Evolutionary conservation across 805 yeast genomes (phyloP), one percentile per base, ranked within the genome.

Genomic region (Yamadazyma philogaea): DNA sequence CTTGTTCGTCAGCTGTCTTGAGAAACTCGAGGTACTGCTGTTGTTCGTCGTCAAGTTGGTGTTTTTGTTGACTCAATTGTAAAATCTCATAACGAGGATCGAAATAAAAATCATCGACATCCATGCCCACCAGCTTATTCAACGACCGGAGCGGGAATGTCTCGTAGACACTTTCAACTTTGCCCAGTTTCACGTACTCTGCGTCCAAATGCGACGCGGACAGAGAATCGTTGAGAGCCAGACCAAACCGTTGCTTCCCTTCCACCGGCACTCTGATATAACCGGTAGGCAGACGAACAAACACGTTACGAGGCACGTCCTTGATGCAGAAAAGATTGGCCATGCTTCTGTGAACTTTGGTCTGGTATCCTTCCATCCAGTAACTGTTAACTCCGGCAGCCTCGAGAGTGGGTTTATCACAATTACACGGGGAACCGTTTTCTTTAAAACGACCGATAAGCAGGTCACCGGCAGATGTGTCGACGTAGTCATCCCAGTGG

Each of bases 401-500:
- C 10, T 47, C 42, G 5, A 40, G 41, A 17, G 61, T 34, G 7
- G 34, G 34, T n/a, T 39, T 35, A 21, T 54, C 60, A 43, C 71
- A 66, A 19, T 37, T 10, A 3, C 66, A 68, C 4, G 48, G 50
- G 16, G 59, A 49, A 30, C 36, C 40, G 3, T 36, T 21, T 7
- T 34, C 30, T 20, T 63, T 47, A 24, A 48, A 54, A 10, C 40
- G 27, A 16, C 48, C 46, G 14, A 66, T 43, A 3, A 58, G 30
- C 10, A 43, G 11, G 37, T 59, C 44, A 0, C 53, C 68, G 6
- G 62, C 58, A 12, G 46, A 43, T 26, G 60, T 43, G 42, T 64
- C 71, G 17, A 62, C 54, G 66, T 69, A 66, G 46, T 66, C 69
- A 44, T 66, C 72, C 72, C 72, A 66, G 49, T 66, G 72, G 44